phyloP scores from a whole-genome alignment of 1,139 yeast genomes.

The Wickerhamomyces sp. region DNA sequence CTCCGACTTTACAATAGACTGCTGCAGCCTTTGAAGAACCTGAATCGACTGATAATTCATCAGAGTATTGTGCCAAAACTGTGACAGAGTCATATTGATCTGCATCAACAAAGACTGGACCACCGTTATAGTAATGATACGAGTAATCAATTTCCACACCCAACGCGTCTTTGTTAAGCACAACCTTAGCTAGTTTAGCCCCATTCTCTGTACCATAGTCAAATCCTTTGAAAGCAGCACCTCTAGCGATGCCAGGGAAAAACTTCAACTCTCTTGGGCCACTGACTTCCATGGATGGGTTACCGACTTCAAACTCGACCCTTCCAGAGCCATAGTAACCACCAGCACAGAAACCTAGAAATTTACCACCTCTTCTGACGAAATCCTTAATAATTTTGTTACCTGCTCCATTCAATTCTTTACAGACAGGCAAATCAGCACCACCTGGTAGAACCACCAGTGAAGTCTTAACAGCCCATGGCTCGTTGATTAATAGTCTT shows the following conservation, averaged over 20 bases:
- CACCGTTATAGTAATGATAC: slow-evolving; percentile 73
- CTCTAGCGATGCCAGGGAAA: slow-evolving; percentile 78
- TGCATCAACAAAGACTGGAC: slow-evolving; percentile 79
- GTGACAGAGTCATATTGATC: slow-evolving; percentile 53
- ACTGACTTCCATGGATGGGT: slow-evolving; percentile 65
- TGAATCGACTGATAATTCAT: slow-evolving; percentile 40
- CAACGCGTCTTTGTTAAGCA: slow-evolving; percentile 30
- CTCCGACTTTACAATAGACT: slow-evolving; percentile 61
- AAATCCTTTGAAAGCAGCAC: slow-evolving; percentile 80
- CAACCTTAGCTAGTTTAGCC: slow-evolving; percentile 53
- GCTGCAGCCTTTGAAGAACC: slow-evolving; percentile 61
- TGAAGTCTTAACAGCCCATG: slow-evolving; percentile 82
- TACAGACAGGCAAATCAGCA: slow-evolving; percentile 82
- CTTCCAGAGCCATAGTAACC: slow-evolving; percentile 76
- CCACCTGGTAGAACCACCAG: slow-evolving; percentile 92
- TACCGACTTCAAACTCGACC: slow-evolving; percentile 81
- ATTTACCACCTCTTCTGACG: slow-evolving; percentile 74
- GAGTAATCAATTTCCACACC: slow-evolving; percentile 25
- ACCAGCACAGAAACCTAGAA: slow-evolving; percentile 93
- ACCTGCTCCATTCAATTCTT: slow-evolving; percentile 63
- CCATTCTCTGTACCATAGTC: slow-evolving; percentile 73
- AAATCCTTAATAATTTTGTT: slow-evolving; percentile 55
- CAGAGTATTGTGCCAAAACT: slow-evolving; percentile 63
- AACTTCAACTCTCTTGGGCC: slow-evolving; percentile 80
- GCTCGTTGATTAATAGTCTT: slow-evolving; percentile 62